Percentiles rank a stretch among this genome's conserved stretches.
These are phyloP conservation scores for Citrus unshiu DNA, from an alignment of 345 rosid species.

Conservation along the genomic window DNA sequence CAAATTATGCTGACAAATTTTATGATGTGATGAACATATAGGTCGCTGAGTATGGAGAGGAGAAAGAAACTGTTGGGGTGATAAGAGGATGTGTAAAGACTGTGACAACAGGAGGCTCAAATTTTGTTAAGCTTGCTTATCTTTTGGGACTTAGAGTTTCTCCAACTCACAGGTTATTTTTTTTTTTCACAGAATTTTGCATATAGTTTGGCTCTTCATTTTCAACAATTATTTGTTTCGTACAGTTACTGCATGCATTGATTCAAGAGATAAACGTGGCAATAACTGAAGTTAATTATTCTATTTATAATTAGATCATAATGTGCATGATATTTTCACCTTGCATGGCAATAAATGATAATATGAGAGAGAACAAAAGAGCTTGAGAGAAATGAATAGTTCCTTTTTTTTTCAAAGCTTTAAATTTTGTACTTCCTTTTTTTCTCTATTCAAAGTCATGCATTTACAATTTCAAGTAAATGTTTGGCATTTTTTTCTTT, in stretches of 20 bases:
- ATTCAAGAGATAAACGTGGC: not conserved
- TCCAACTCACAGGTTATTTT: conserved; percentile 50
- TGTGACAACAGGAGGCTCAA: conserved; percentile 48
- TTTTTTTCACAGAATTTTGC: not conserved
- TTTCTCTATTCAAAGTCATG: not conserved
- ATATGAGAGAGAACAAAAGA: not conserved
- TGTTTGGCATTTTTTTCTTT: not conserved
- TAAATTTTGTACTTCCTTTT: not conserved
- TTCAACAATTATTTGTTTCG: not conserved
- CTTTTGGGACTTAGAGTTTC: conserved; percentile 74
- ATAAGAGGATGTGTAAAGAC: conserved; percentile 66
- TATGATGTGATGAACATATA: conserved; percentile 7
- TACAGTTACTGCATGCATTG: not conserved
- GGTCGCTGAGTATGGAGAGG: conserved; percentile 68
- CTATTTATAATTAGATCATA: not conserved
- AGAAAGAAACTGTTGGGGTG: conserved; percentile 51
- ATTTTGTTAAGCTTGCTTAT: conserved; percentile 46
- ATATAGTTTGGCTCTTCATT: not conserved
- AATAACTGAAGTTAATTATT: not conserved
- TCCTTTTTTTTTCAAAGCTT: not conserved
- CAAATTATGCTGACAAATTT: not conserved
- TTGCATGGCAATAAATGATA: conserved; percentile 3
- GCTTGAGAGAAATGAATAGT: not conserved
- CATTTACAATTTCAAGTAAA: not conserved
- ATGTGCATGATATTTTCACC: not conserved